phyloP scores from a whole-genome alignment of 1,139 yeast genomes.

The Geotrichum klebahnii region DNA sequence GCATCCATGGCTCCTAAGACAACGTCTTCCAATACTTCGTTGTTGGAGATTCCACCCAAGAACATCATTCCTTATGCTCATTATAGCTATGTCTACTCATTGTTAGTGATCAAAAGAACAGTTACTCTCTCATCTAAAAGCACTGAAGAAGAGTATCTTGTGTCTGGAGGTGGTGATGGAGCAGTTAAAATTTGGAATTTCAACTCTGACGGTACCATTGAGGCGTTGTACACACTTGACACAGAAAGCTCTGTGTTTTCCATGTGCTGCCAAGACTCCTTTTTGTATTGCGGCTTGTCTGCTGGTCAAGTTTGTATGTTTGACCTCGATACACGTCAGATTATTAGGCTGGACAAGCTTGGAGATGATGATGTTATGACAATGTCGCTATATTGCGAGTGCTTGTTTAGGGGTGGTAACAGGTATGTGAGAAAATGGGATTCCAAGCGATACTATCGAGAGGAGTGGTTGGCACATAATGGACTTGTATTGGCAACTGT shows the following conservation, averaged over 20 bases:
- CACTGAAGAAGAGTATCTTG: conserved; percentile 41
- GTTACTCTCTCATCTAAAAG: conserved; percentile 10
- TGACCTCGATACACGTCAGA: conserved; percentile 77
- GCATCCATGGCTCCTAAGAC: conserved; percentile 2
- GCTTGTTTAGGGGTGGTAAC: conserved; percentile 49
- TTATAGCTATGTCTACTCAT: conserved; percentile 79
- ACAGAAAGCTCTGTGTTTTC: conserved; percentile 70
- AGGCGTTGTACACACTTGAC: conserved; percentile 47
- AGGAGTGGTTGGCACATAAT: conserved; percentile 38
- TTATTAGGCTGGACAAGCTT: conserved; percentile 46
- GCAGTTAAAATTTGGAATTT: conserved; percentile 69
- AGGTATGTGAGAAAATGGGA: conserved; percentile 37
- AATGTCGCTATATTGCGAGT: conserved; percentile 50
- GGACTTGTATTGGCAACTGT: conserved; percentile 35
- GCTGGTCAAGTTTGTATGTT: conserved; percentile 72
- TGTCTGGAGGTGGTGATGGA: conserved; percentile 91
- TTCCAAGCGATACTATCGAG: conserved; percentile 30
- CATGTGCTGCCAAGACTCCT: conserved; percentile 57
- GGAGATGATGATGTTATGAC: conserved; percentile 50
- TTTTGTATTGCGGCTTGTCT: conserved; percentile 72
- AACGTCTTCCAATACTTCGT: conserved; percentile 26
- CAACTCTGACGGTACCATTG: conserved; percentile 27
- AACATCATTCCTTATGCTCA: conserved; percentile 81
- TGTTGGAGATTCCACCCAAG: conserved; percentile 64
- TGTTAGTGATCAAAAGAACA: conserved; percentile 41